Percentiles rank a stretch among this genome's conserved stretches.
Conservation (phyloP, 192 early-diverging fungal genomes). For the Bifiguratus adelaidae region DNA sequence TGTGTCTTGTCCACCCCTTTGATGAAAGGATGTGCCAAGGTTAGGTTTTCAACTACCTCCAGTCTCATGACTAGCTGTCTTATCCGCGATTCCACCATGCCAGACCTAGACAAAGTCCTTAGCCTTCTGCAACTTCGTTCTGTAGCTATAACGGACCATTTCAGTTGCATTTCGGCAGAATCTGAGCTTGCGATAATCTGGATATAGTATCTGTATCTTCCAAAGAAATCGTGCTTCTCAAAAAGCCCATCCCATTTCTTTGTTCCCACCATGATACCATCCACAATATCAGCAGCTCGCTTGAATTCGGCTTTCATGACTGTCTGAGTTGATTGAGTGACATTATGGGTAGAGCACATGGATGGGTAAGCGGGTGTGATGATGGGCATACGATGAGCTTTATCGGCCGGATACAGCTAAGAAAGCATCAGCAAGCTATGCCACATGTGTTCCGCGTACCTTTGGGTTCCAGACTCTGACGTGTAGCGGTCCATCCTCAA, state of each 20-base stretch:
- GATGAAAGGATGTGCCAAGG: slow-evolving; percentile 82
- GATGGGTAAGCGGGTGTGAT: slow-evolving; percentile 98
- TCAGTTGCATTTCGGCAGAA: slow-evolving; percentile 60
- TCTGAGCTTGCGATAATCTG: slow-evolving; percentile 77
- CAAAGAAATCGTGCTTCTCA: slow-evolving; percentile 83
- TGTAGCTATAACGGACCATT: slow-evolving; percentile 48
- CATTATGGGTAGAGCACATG: slow-evolving; percentile 98
- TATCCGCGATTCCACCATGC: slow-evolving; percentile 85
- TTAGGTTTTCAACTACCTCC: slow-evolving; percentile 63
- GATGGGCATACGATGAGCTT: slow-evolving; percentile 87
- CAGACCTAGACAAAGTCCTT: slow-evolving; percentile 43
- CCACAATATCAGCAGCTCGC: slow-evolving; percentile 63
- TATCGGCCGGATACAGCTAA: slow-evolving; percentile 65
- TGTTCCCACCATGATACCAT: slow-evolving; percentile 66
- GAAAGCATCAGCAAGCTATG: neutral
- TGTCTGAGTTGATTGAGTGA: slow-evolving; percentile 71
- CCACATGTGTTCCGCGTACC: slow-evolving; percentile 8
- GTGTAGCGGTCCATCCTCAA: slow-evolving; percentile 79
- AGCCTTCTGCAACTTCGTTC: no score
- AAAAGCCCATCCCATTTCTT: slow-evolving; percentile 77
- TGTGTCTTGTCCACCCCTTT: slow-evolving; percentile 71
- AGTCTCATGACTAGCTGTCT: slow-evolving; percentile 78
- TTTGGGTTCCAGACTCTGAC: slow-evolving; percentile 95
- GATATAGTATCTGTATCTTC: slow-evolving; percentile 77
- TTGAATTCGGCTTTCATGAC: slow-evolving; percentile 84